A percentile compares a stretch with the other conserved stretches of the same genome.
These are phyloP conservation scores for Davidsoniella eucalypti DNA, from an alignment of 2,329 filamentous ascomycete genomes.

Conservation along the genomic window DNA sequence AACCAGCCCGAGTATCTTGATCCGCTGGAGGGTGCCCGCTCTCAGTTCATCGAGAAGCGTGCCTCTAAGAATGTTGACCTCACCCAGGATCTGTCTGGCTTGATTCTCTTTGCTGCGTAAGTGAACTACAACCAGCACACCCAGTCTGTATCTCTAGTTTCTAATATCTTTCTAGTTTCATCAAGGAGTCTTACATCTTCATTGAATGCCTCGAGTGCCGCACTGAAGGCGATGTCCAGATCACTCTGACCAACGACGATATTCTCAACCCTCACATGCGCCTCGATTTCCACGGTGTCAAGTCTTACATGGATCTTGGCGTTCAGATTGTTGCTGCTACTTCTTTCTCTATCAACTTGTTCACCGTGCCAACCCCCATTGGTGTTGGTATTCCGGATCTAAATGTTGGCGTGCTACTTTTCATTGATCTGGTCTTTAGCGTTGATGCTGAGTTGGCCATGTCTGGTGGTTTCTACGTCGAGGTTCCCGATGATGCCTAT, in stretches of 20 bases:
- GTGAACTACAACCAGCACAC: not conserved
- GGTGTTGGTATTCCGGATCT: constrained; percentile 28
- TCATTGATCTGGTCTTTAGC: constrained; percentile 34
- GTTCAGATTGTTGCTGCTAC: constrained; percentile 28
- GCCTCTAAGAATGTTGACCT: constrained; percentile 13
- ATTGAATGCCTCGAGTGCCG: constrained; percentile 32
- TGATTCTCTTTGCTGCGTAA: not conserved
- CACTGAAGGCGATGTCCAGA: constrained; percentile 30
- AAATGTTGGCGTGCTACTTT: constrained; percentile 29
- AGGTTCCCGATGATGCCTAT: constrained; percentile 27
- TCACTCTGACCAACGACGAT: constrained; percentile 26
- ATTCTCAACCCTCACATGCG: constrained; percentile 24
- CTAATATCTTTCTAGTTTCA: constrained; percentile 7
- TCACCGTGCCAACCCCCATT: constrained; percentile 26
- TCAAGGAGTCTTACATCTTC: constrained; percentile 15
- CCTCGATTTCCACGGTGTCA: constrained; percentile 32
- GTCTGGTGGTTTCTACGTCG: constrained; percentile 32
- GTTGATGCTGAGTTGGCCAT: constrained; percentile 33
- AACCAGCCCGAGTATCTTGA: constrained; percentile 11
- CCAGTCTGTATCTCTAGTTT: not conserved
- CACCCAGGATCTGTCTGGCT: not conserved
- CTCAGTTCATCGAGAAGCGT: constrained; percentile 15
- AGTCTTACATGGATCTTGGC: constrained; percentile 34
- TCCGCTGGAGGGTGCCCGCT: constrained; percentile 12
- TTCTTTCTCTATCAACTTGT: constrained; percentile 35